Percentiles rank a stretch among this genome's conserved stretches.
Evolutionary conservation across 176 grass and related monocot genomes (phyloP).

Genomic region (Eragrostis nindensis): DNA sequence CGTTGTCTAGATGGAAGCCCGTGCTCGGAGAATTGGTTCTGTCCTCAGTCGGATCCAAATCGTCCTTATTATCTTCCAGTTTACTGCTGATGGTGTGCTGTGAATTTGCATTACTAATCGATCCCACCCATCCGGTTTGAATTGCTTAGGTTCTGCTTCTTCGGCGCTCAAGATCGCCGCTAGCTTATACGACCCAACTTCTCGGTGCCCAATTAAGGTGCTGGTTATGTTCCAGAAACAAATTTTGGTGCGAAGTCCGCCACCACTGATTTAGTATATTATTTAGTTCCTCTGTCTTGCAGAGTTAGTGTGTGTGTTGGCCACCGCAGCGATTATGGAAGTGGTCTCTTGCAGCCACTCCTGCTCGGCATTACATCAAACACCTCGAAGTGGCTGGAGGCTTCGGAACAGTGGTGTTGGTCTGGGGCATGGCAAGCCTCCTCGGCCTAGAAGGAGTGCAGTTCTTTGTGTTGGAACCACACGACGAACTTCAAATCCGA

Average conservation of each 20-base stretch:
- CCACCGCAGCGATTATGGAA: conserved; percentile 50
- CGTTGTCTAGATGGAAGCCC: neutral
- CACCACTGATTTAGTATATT: neutral
- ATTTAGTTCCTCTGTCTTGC: conserved; percentile 21
- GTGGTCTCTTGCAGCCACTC: conserved; percentile 66
- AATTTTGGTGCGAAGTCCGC: neutral
- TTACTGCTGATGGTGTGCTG: neutral
- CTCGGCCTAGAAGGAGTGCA: conserved; percentile 40
- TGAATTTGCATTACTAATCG: neutral
- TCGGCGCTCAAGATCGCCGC: neutral
- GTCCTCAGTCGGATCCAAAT: neutral
- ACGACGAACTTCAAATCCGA: conserved; percentile 11
- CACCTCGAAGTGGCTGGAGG: conserved; percentile 44
- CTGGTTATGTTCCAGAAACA: neutral
- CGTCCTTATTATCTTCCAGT: neutral
- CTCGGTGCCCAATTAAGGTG: neutral
- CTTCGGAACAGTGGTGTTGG: conserved; percentile 31
- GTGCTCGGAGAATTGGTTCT: neutral
- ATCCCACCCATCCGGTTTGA: neutral
- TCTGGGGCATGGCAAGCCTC: conserved; percentile 26
- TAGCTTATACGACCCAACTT: neutral
- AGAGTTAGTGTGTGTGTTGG: conserved; percentile 32
- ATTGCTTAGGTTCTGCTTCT: neutral
- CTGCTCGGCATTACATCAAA: conserved; percentile 60
- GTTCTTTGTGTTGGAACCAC: conserved; percentile 44